Base-by-base conservation (phyloP, 441 rosid species). In the Gossypium schwendimanii region DNA sequence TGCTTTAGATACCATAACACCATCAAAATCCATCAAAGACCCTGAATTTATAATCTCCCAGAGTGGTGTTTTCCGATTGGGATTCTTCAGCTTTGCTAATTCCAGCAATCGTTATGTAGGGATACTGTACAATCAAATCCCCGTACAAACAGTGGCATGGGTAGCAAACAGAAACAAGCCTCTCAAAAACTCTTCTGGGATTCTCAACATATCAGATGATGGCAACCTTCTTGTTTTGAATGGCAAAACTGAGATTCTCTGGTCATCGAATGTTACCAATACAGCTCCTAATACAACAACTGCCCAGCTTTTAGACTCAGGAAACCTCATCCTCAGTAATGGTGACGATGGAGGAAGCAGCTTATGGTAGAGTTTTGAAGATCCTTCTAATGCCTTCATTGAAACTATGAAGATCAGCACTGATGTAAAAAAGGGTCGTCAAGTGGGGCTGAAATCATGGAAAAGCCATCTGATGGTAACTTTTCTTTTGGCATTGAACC, bases 151-250 rank as follows among this genome's bases (percentile, higher is more conserved):
- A 3, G 77, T 77, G 60, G 53, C 68, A 0, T 80, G 80, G 82
- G 76, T 80, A 14, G 80, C 80, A 53, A 80, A 80, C 63, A 73
- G 78, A 61, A 53, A 76, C 61, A 20, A 18, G 14, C 83, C 83
- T 9, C 60, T 80, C 17, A 12, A 58, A 10, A 72, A 73, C 33
- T 21, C 26, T 1, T 64, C 64, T 0, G 80, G 75, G 17, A 8
- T 52, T 6, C 10, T 76, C 6, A 31, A 2, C 36, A 18, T 75
- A n/a, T 20, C 24, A 0, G 36, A 28, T 0, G 10, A 50, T 0
- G 77, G 76, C 0, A 54, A 45, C 11, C 58, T 63, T 47, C 72
- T 79, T 10, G 59, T 69, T 53, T 62, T 76, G 17, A 57, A 79
- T 6, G 63, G 76, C 28, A 12, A 62, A 2, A 20, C 54, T 7